These are phyloP conservation scores for Luffa aegyptiaca DNA, from an alignment of 306 rosid genomes.

Conservation along the genomic window DNA sequence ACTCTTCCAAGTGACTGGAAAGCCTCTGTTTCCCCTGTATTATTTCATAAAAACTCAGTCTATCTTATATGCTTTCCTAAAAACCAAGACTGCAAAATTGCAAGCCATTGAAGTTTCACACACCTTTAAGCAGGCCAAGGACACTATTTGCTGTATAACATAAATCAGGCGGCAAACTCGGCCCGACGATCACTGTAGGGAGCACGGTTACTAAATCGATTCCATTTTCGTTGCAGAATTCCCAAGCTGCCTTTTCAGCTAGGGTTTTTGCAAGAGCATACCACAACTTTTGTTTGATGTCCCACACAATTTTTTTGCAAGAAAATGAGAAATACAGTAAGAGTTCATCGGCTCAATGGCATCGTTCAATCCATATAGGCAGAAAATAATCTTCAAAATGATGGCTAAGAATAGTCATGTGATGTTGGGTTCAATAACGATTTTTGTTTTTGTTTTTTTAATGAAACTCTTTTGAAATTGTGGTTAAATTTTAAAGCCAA, in stretches of 20 bases:
- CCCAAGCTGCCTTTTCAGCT: conserved; percentile 85
- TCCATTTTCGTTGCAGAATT: conserved; percentile 53
- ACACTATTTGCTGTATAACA: conserved; percentile 79
- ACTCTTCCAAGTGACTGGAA: conserved; percentile 65
- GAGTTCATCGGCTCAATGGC: background rate
- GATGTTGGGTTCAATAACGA: background rate
- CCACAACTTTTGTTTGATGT: conserved; percentile 45
- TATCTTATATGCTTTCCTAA: background rate
- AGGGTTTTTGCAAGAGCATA: conserved; percentile 59
- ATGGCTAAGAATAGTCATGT: background rate
- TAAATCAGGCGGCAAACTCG: conserved; percentile 51
- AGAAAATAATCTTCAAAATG: background rate
- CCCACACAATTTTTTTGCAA: background rate
- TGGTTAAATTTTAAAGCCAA: background rate
- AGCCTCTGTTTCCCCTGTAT: conserved; percentile 52
- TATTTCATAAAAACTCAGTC: background rate
- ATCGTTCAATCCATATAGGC: background rate
- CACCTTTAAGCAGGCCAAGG: conserved; percentile 68
- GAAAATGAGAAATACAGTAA: background rate
- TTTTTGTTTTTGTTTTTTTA: background rate
- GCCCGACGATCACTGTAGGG: conserved; percentile 62
- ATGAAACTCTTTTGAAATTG: background rate
- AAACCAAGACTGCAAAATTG: background rate
- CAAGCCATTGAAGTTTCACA: background rate
- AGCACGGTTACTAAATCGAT: conserved; percentile 57